Base-by-base conservation (phyloP, 495 filamentous ascomycete species). In the Amniculicola lignicola region DNA sequence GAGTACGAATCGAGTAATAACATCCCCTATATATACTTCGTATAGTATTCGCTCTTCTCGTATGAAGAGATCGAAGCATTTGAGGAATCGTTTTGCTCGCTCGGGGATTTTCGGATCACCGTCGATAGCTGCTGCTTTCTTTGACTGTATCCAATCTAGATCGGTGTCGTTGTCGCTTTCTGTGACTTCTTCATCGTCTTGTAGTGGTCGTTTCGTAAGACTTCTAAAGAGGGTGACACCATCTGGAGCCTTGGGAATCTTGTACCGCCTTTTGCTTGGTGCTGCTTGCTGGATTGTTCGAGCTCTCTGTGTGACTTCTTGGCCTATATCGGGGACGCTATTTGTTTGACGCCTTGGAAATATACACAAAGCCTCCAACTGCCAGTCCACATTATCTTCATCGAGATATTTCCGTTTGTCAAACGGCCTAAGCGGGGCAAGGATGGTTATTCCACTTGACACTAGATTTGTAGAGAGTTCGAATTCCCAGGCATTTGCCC, bases 81-180 rank as follows among this genome's bases (percentile, higher is more conserved):
- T 45, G 15, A 59, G 38, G 19, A 59, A 53, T 15, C 16, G 3
- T 31, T 53, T 52, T 18, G 49, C 27, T 6, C 16, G 21, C 2
- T 24, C 24, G n/a, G 55, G 49, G 15, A 40, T 59, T 11, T 43
- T 25, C 10, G 21, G 14, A 25, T 45, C 22, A 25, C 28, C 33
- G 18, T 29, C 22, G 14, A 33, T 41, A 14, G 11, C 39, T 11
- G 19, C 14, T 10, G 4, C 7, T 37, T 59, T 42, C 33, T 33
- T 38, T 29, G 15, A 12, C 14, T 49, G 45, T 11, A 61, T 15
- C 57, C 50, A 61, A 6, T 22, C 16, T 29, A 50, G 43, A 24
- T 61, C 57, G 4, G 51, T 38, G 14, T 61, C 51, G 31, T 61
- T 51, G 41, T 61, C 57, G 29, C 57, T 61, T 29, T 61, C 57